These are phyloP conservation scores for Kodamaea kakaduensis DNA, from an alignment of 805 yeast genomes.

Conservation along the genomic window DNA sequence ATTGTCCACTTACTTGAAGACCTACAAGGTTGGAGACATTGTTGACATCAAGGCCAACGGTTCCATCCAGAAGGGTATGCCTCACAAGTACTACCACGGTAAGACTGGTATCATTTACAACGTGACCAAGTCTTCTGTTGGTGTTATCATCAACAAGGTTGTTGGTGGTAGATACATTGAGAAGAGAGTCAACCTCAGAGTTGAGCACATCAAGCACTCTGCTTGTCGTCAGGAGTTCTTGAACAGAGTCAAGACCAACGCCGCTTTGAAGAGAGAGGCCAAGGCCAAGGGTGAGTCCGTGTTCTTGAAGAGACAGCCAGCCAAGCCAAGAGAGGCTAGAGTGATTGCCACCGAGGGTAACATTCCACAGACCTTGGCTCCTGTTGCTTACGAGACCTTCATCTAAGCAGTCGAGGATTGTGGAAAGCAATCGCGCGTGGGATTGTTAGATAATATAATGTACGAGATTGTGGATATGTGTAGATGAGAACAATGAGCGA, in stretches of 20 bases:
- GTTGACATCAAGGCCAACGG: constrained; percentile 99
- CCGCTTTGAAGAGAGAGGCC: constrained; percentile 90
- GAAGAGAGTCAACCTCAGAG: constrained; percentile 97
- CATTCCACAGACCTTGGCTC: constrained; percentile 95
- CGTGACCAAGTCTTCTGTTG: constrained; percentile 97
- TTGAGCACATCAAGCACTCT: constrained; percentile 99
- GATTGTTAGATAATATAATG: too few species aligned
- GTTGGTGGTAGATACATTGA: constrained; percentile 99
- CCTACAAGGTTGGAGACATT: constrained; percentile 98
- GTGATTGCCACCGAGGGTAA: constrained; percentile 76
- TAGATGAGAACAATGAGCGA: too few species aligned
- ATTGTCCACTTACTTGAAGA: constrained; percentile 94
- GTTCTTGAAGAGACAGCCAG: constrained; percentile 97
- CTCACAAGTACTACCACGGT: constrained; percentile 99
- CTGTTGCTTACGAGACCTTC: constrained; percentile 99
- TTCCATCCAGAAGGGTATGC: constrained; percentile 99
- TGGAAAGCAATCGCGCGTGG: too few species aligned
- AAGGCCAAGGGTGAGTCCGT: constrained; percentile 90
- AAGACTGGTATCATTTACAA: constrained; percentile 99
- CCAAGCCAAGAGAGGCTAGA: constrained; percentile 92
- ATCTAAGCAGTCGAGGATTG: constrained; percentile 69
- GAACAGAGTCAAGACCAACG: constrained; percentile 97
- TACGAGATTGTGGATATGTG: too few species aligned
- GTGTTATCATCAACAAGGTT: constrained; percentile 97
- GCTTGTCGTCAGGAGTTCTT: constrained; percentile 99